Conservation (phyloP, 257 asterid genomes). For the Cinchona pubescens region DNA sequence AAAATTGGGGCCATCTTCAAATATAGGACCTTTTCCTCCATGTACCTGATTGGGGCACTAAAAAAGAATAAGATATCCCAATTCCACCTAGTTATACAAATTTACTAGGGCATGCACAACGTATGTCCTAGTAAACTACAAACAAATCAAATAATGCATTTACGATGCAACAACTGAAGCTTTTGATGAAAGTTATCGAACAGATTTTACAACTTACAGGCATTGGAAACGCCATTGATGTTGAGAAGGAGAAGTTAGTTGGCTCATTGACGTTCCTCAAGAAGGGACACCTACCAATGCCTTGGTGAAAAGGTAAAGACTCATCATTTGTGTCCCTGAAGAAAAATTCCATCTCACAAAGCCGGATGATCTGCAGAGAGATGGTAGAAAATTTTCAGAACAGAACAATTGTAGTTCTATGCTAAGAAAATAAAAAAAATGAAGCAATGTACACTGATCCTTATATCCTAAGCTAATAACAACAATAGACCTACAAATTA, state of each 20-base stretch:
- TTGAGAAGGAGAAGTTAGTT: slow-evolving; percentile 74
- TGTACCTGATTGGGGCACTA: slow-evolving; percentile 34
- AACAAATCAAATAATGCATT: too few relatives aligned
- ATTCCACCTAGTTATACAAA: not conserved
- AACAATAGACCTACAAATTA: not conserved
- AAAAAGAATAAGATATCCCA: slow-evolving; percentile 8
- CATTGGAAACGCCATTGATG: slow-evolving; percentile 49
- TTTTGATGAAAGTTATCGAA: not conserved
- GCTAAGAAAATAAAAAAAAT: not conserved
- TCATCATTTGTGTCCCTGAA: slow-evolving; percentile 51
- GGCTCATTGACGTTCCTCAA: slow-evolving; percentile 89
- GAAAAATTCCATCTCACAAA: slow-evolving; percentile 59
- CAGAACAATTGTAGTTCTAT: not conserved
- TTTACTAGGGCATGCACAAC: not conserved
- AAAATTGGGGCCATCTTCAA: slow-evolving; percentile 95
- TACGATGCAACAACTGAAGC: not conserved
- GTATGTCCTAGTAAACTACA: not conserved
- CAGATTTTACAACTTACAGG: slow-evolving; percentile 48
- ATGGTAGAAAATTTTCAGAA: slow-evolving; percentile 12
- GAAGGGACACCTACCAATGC: slow-evolving; percentile 77
- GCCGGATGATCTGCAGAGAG: slow-evolving; percentile 44
- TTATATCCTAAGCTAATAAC: not conserved
- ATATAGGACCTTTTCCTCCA: slow-evolving; percentile 81
- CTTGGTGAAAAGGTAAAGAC: slow-evolving; percentile 50
- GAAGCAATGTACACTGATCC: not conserved